These are phyloP conservation scores for Seiridium cupressi DNA, from an alignment of 2,329 filamentous ascomycete genomes.

Conservation along the genomic window DNA sequence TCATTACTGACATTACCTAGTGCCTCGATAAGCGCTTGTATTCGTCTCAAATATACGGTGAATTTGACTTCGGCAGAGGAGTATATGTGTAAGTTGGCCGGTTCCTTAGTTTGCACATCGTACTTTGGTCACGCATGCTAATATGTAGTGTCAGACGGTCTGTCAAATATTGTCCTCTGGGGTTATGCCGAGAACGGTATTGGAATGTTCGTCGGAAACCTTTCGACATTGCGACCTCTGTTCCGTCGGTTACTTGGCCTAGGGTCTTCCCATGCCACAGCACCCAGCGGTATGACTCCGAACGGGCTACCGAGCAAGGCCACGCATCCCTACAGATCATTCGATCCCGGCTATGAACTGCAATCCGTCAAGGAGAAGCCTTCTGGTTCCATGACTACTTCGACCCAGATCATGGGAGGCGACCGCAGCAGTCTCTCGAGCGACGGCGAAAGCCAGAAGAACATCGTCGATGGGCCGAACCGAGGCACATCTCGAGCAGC, in stretches of 20 bases:
- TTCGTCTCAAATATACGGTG: constrained; percentile 19
- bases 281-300: neutral
- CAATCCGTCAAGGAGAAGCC: neutral
- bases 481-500: neutral
- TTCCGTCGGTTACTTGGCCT: constrained; percentile 14
- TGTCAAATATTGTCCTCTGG: constrained; percentile 19
- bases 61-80: constrained; percentile 14
- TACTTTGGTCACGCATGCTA: neutral
- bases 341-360: constrained; percentile 10
- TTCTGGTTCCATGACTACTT: neutral
- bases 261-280: constrained; percentile 7
- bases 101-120: neutral
- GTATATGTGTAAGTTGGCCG: constrained; percentile 12
- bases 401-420: constrained; percentile 4
- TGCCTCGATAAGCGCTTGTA: constrained; percentile 15
- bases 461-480: constrained; percentile 4
- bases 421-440: constrained; percentile 6
- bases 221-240: constrained; percentile 16
- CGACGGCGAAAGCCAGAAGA: constrained; percentile 14
- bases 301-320: constrained; percentile 12
- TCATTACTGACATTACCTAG: constrained; percentile 5
- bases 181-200: constrained; percentile 19
- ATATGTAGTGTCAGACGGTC: neutral
- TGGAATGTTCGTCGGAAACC: constrained; percentile 14
- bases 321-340: constrained; percentile 11